Percentiles rank a stretch among this genome's conserved stretches.
These are phyloP conservation scores for Elymus sibiricus DNA, from an alignment of 176 grass and related monocot genomes.

Conservation along the genomic window DNA sequence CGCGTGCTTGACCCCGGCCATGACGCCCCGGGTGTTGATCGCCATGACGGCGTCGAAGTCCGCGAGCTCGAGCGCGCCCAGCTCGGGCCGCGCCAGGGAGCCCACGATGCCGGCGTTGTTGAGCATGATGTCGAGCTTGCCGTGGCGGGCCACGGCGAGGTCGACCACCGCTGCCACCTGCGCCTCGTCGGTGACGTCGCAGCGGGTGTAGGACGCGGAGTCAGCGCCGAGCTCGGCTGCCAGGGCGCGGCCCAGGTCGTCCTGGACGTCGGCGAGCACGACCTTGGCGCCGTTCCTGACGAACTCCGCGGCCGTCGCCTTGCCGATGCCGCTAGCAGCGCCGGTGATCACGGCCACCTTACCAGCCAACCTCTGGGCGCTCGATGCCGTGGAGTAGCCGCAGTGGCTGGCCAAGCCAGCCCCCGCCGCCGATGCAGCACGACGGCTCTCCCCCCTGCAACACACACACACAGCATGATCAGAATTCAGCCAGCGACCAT, in stretches of 20 bases:
- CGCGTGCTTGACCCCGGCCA: slow-evolving; percentile 11
- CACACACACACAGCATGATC: background rate
- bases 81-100: background rate
- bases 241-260: background rate
- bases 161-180: slow-evolving; percentile 51
- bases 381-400: background rate
- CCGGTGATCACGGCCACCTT: slow-evolving; percentile 24
- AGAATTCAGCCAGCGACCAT: background rate
- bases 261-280: background rate
- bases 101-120: slow-evolving; percentile 56
- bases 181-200: slow-evolving; percentile 62
- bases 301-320: background rate
- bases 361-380: background rate
- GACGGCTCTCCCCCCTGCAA: background rate
- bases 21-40: background rate
- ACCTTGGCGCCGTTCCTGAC: slow-evolving; percentile 5
- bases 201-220: slow-evolving; percentile 16
- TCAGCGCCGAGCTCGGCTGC: background rate
- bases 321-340: background rate
- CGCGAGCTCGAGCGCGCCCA: background rate
- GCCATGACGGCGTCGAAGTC: slow-evolving; percentile 13
- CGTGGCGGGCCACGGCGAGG: slow-evolving; percentile 47
- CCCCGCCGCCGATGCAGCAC: background rate
- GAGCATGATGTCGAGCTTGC: slow-evolving; percentile 65
- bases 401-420: background rate